phyloP scores from a whole-genome alignment of 192 early-diverging fungal species.

The Backusella psychrophila region DNA sequence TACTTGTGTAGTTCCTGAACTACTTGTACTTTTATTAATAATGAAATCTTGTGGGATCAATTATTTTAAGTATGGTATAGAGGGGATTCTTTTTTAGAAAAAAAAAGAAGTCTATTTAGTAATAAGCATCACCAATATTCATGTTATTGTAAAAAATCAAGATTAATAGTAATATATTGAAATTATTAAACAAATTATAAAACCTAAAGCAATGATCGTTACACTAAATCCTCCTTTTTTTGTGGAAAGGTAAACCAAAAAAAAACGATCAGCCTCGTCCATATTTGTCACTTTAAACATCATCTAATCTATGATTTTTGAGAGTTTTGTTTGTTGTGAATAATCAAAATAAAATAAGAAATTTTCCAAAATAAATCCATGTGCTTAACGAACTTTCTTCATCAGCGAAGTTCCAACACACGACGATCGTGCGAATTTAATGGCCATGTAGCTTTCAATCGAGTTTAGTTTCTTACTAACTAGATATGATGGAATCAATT shows the following conservation, averaged over 20 bases:
- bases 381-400: neutral
- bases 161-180: neutral
- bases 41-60: neutral
- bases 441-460: neutral
- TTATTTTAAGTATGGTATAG: no score
- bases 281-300: neutral
- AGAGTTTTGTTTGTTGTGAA: neutral
- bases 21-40: neutral
- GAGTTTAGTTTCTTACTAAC: neutral
- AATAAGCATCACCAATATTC: neutral
- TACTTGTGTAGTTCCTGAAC: neutral
- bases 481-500: neutral
- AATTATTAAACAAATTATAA: neutral
- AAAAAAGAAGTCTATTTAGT: neutral
- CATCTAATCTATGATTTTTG: neutral
- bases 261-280: neutral
- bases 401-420: neutral
- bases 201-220: neutral
- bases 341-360: neutral
- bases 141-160: neutral
- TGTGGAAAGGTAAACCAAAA: neutral
- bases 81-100: neutral
- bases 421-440: neutral
- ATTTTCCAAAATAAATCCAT: conserved; percentile 9
- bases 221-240: neutral